phyloP scores from a whole-genome alignment of 768 basidiomycete genomes.

The Mycena vulgaris region DNA sequence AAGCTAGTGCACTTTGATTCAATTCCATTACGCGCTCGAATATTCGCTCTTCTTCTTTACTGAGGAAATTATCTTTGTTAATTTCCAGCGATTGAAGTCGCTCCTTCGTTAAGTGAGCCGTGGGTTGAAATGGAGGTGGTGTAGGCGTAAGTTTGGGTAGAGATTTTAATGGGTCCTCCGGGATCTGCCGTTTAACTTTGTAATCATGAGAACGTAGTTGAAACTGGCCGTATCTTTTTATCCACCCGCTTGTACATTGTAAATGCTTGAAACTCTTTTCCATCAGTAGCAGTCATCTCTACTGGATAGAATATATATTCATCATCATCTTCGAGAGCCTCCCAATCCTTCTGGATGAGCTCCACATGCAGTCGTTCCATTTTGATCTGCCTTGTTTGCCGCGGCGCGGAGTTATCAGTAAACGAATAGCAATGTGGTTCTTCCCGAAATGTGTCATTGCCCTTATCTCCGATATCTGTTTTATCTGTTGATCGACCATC shows the following conservation, averaged over 20 bases:
- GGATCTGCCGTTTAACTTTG: neutral
- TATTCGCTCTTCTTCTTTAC: neutral
- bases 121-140: neutral
- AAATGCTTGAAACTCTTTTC: neutral
- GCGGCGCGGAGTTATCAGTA: too few species aligned
- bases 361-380: too few species aligned
- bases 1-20: neutral
- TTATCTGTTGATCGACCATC: too few species aligned
- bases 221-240: neutral
- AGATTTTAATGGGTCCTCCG: neutral
- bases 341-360: too few species aligned
- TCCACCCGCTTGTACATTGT: neutral
- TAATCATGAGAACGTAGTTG: neutral
- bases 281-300: neutral
- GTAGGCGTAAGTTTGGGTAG: neutral
- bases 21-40: neutral
- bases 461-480: too few species aligned
- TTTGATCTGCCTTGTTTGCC: too few species aligned
- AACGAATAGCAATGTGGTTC: too few species aligned
- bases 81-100: neutral
- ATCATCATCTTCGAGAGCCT: neutral
- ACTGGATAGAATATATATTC: neutral
- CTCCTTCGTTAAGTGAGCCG: neutral
- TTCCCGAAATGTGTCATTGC: too few species aligned
- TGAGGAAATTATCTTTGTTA: neutral